Base-by-base conservation (phyloP, 768 basidiomycete species). In the Suillus tomentosus region DNA sequence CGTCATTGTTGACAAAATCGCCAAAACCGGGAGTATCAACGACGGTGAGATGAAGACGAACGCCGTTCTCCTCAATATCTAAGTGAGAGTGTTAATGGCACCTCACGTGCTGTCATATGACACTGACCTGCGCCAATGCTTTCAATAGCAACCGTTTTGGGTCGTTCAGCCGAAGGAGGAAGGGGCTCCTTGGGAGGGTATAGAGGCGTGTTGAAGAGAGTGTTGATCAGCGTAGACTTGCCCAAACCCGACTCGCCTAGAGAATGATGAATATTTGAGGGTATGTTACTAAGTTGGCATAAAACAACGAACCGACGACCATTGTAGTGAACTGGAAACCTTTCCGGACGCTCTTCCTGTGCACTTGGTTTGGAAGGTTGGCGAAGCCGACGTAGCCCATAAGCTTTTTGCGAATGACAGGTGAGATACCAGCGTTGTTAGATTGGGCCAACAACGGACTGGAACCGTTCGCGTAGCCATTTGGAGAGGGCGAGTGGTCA, bases 1-100 rank as follows among this genome's bases (percentile, higher is more conserved):
- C 95, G 70, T 97, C 94, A 77, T 99, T 99, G 84, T 99, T 98
- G 74, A 99, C 96, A 77, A 97, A 99, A 77, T 99, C 97, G 66
- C 97, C 97, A 73, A 98, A 99, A 40, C 97, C 97, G 63, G 97
- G 97, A 36, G 96, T 99, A 76, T 99, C 97, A 67, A 99, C 97
- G 66, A 99, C 96, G n/a, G 95, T 99, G 63, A 99, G 80, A 74
- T 95, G 95, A 51, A 99, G 87, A 69, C 96, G 87, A 48, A 99
- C 97, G 64, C 96, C 96, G 65, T 92, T 96, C 82, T 99, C 97
- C 81, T 99, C 96, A 73, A 99, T 99, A 76, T 99, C 97, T 97
- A 77, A 71, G 69, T 73, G 8, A 11, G 15, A 22, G 13, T 47
- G 31, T 65, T 54, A 51, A 36, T 37, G 43, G 11, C 0, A 31